A percentile compares a stretch with the other conserved stretches of the same genome.
Evolutionary conservation across 306 rosid species (phyloP).

Genomic region (Vicia sativa): DNA sequence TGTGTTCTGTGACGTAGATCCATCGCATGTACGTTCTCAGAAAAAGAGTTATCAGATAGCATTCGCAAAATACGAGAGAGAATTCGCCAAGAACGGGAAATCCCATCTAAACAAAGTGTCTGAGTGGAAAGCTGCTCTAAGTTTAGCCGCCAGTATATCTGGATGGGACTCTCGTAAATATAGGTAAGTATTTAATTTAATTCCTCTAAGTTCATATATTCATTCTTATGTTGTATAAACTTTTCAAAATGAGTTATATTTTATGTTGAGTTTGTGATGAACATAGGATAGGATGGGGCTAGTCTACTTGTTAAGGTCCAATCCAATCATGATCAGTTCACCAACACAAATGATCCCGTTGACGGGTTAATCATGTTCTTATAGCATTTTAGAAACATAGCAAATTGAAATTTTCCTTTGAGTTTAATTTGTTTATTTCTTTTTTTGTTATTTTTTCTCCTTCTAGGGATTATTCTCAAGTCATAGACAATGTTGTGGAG

Average conservation of each 20-base stretch:
- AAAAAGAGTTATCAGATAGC: not conserved
- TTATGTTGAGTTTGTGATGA: too few relatives aligned
- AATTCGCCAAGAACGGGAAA: not conserved
- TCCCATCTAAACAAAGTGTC: not conserved
- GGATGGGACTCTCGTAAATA: conserved; percentile 34
- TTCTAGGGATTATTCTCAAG: conserved; percentile 17
- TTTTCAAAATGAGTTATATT: too few relatives aligned
- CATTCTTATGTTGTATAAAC: too few relatives aligned
- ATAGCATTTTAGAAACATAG: not conserved
- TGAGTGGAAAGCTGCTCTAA: conserved; percentile 35
- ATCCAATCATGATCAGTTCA: too few relatives aligned
- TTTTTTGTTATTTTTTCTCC: not conserved
- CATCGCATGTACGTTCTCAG: conserved; percentile 14
- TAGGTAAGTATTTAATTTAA: not conserved
- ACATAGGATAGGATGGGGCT: too few relatives aligned
- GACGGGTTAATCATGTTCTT: not conserved
- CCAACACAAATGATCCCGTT: not conserved
- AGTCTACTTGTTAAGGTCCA: too few relatives aligned
- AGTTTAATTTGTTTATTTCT: not conserved
- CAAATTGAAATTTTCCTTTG: not conserved
- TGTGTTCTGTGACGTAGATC: conserved; percentile 21
- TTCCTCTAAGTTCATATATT: not conserved
- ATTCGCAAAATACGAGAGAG: conserved; percentile 2
- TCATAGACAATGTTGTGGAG: conserved; percentile 23
- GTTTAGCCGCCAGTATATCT: conserved; percentile 31